Evolutionary conservation across 768 basidiomycete genomes (phyloP), one percentile per base, ranked within the genome.

Genomic region (Aureoboletus auriporus): DNA sequence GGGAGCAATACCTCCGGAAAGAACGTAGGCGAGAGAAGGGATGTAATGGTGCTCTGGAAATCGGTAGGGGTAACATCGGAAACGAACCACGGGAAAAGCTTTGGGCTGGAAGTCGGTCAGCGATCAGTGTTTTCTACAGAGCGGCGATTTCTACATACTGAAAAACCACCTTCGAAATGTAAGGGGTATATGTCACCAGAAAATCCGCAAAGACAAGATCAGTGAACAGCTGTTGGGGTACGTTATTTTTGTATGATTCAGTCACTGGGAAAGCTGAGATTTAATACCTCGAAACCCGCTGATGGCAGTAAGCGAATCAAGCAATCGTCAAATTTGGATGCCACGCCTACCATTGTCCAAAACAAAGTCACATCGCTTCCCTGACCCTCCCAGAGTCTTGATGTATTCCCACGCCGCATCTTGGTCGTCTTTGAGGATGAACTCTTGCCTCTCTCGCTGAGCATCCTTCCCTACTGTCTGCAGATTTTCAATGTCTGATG

Each of bases 1-100:
- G 65, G 51, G 8, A 62, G 10, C n/a, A 48, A 41, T 20, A 58
- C 40, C n/a, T 51, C 53, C 9, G 66, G 49, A 60, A 86, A 82
- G 73, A 94, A 93, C 9, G 80, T 70, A 2, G 64, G 28, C 2
- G 79, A 72, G 38, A 85, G 74, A 1, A 93, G 72, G 7, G 73
- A 73, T 2, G 63, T 44, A 47, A 94, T 75, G 0, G 81, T 77
- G 42, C 71, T 66, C 23, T 63, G 56, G 65, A 96, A 96, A 65
- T 99, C 95, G 23, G 75, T 70, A 1, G 95, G 93, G 5, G 89
- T 88, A 26, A 94, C 93, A 64, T 96, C 92, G 10, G 89, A 93
- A 39, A 97, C 94, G 63, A 98, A 99, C 93, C 95, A 99, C 0
- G 94, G 94, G 44, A 97, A 87, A 8, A 88, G 72, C 66, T 99